Evolutionary conservation across 805 yeast genomes (phyloP), one percentile per base, ranked within the genome.

Genomic region (Pichia manshurica): DNA sequence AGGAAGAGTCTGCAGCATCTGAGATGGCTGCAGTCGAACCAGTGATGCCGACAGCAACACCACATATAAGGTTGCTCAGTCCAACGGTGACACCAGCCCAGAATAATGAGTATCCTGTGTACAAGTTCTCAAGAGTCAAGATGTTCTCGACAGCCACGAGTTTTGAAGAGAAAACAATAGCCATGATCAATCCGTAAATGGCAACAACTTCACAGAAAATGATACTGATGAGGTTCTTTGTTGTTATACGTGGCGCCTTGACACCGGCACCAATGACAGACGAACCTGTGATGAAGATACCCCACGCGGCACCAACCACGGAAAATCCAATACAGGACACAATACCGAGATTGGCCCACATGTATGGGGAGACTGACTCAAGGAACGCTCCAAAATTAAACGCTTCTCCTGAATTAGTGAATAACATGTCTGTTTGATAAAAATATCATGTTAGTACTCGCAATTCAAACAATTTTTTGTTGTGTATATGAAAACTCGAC

Each of bases 21-120:
- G 95, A 81, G 52, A 93, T 79, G 36, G 99, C 99, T 32, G 98
- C 99, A n/a, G 97, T 93, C 22, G 98, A 83, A 42, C 99, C 99
- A 15, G 99, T 93, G 52, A 93, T 77, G 53, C 99, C 99, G 42
- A 93, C 99, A 3, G 96, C 91, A 47, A 93, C 74, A 72, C 99
- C 99, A 76, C 99, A 93, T 50, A 93, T 84, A 65, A 93, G 77
- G 68, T 93, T 93, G 60, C 95, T 82, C 29, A 87, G 65, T 35
- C 99, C 99, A 43, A 93, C 99, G 5, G 99, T 93, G 44, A 90
- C 63, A 25, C 99, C 99, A 22, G 97, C 99, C 99, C 99, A 93
- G 67, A 93, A 93, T 53, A 93, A 74, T 7, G 98, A 81, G 64
- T 81, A 93, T 6, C 99, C 99, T 4, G 99, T 93, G 70, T 87